Evolutionary conservation across 1,139 yeast genomes (phyloP).

Genomic region (Nakaseomyces delphensis): DNA sequence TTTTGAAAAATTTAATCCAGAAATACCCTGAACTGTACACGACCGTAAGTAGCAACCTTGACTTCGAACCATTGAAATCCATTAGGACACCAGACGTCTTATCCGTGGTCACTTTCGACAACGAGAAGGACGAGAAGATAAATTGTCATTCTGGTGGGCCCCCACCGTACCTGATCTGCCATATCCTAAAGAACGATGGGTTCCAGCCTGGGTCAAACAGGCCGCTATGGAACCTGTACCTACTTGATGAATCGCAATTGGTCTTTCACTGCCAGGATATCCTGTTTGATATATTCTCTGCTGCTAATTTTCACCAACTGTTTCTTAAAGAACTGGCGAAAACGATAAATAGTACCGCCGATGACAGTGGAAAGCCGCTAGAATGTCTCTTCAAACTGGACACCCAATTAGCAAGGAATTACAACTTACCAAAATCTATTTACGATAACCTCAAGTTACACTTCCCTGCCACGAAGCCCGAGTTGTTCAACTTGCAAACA

Average conservation of each 20-base stretch:
- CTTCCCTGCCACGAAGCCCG: constrained; percentile 22
- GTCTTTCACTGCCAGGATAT: constrained; percentile 28
- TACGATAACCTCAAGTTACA: constrained; percentile 18
- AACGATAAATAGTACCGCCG: constrained; percentile 2
- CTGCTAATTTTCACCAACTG: constrained; percentile 25
- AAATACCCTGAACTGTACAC: constrained; percentile 23
- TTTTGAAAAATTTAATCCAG: constrained; percentile 18
- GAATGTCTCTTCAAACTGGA: constrained; percentile 1
- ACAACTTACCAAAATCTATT: constrained; percentile 17
- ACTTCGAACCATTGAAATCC: constrained; percentile 17
- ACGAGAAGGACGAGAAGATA: constrained; percentile 22
- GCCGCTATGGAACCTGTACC: constrained; percentile 25
- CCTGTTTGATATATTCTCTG: constrained; percentile 27
- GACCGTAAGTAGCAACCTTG: constrained; percentile 20
- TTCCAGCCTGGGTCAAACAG: constrained; percentile 19
- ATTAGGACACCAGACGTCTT: constrained; percentile 23
- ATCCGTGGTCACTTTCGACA: constrained; percentile 19
- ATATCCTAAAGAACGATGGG: constrained; percentile 22
- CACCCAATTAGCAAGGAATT: not conserved
- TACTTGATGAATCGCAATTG: constrained; percentile 23
- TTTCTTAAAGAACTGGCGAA: constrained; percentile 9
- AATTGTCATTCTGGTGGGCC: constrained; percentile 27
- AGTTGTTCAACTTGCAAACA: constrained; percentile 22
- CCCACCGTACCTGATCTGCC: constrained; percentile 21
- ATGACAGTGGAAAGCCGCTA: not conserved